These are phyloP conservation scores for Zygotorulaspora chibaensis DNA, from an alignment of 805 yeast genomes.

Conservation along the genomic window DNA sequence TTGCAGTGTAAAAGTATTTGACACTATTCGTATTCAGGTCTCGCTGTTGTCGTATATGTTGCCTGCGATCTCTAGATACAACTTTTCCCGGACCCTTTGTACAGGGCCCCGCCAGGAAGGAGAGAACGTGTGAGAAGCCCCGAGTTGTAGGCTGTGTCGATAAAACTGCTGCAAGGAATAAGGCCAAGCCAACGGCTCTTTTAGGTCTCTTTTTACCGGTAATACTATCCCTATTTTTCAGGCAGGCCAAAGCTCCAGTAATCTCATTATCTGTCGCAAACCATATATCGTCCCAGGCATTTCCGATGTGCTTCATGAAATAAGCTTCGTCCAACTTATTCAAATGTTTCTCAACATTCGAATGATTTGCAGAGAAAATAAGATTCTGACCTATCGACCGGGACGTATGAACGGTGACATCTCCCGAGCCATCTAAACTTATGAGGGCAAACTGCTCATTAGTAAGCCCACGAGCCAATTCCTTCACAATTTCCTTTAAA, in stretches of 20 bases:
- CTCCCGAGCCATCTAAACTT: slow-evolving; percentile 4
- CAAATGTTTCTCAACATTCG: slow-evolving; percentile 4
- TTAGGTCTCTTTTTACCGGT: slow-evolving; percentile 10
- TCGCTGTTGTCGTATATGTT: slow-evolving; percentile 19
- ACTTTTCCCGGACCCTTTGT: slow-evolving; percentile 26
- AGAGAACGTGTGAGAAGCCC: slow-evolving; percentile 5
- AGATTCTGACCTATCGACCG: background rate
- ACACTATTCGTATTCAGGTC: slow-evolving; percentile 13
- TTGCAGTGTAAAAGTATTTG: slow-evolving; percentile 11
- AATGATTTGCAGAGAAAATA: slow-evolving; percentile 6
- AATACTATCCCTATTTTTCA: background rate
- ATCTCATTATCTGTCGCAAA: slow-evolving; percentile 1
- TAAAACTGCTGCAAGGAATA: slow-evolving; percentile 16
- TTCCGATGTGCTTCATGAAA: slow-evolving; percentile 6
- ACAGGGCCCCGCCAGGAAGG: slow-evolving; percentile 23
- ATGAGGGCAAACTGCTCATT: slow-evolving; percentile 1
- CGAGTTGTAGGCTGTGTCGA: background rate
- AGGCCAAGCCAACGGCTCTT: slow-evolving; percentile 20
- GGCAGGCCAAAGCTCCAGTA: background rate
- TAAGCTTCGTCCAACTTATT: slow-evolving; percentile 10
- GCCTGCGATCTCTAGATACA: slow-evolving; percentile 13
- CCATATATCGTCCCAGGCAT: background rate
- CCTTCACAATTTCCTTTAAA: slow-evolving; percentile 3
- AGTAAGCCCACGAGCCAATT: background rate
- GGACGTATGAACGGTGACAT: slow-evolving; percentile 5